A percentile compares a stretch with the other conserved stretches of the same genome.
Conservation (phyloP, 1,284 basidiomycete species). For the Phellopilus nigrolimitatus region DNA sequence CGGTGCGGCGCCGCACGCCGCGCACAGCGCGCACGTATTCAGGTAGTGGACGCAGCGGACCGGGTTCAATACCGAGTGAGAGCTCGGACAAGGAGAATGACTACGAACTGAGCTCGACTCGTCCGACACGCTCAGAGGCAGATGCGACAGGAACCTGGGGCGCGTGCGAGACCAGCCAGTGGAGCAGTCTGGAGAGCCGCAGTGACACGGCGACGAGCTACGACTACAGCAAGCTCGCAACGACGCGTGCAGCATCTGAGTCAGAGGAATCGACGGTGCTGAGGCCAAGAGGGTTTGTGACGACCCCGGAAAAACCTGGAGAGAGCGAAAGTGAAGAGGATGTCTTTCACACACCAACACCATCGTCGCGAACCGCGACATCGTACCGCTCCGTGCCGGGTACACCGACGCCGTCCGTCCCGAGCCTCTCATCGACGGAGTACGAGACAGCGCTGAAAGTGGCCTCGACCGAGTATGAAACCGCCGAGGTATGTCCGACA, state of each 20-base stretch:
- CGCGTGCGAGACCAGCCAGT: constrained; percentile 4
- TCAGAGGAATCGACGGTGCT: constrained; percentile 13
- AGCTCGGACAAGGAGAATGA: constrained; percentile 56
- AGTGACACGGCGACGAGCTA: constrained; percentile 24
- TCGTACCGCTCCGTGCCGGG: constrained; percentile 17
- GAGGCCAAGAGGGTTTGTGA: neutral
- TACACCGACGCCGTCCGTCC: constrained; percentile 17
- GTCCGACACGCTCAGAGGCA: neutral
- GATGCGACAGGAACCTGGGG: neutral
- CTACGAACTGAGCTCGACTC: constrained; percentile 18
- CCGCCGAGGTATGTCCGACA: constrained; percentile 47
- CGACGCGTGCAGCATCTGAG: constrained; percentile 12
- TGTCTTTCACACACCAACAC: constrained; percentile 13
- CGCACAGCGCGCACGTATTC: constrained; percentile 37
- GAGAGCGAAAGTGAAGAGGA: constrained; percentile 12
- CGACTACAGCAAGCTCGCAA: constrained; percentile 3
- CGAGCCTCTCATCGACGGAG: constrained; percentile 14
- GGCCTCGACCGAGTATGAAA: constrained; percentile 40
- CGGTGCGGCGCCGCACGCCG: constrained; percentile 49
- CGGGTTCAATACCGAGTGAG: neutral
- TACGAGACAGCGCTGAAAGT: constrained; percentile 23
- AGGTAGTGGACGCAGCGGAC: constrained; percentile 25
- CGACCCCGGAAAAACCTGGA: neutral
- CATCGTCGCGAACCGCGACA: constrained; percentile 5
- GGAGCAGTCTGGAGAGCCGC: constrained; percentile 19